Percentiles rank a stretch among this genome's conserved stretches.
phyloP scores from a whole-genome alignment of 352 stramenopile genomes.

The Phytopythium ostracodes region DNA sequence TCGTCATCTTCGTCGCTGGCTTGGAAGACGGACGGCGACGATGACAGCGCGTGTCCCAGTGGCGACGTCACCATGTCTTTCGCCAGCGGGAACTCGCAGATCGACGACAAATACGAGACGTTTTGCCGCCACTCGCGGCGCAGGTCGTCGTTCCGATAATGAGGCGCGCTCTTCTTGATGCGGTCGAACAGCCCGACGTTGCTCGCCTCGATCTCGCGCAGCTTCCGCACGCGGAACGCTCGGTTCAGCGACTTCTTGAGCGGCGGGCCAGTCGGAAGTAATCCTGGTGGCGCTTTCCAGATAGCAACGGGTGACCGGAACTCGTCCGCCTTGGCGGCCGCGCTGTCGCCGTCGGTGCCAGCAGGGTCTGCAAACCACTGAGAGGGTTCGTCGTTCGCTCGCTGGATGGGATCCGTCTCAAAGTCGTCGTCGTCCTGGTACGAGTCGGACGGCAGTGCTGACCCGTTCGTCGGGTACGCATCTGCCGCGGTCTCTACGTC shows the following conservation, averaged over 20 bases:
- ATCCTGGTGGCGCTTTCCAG: constrained; percentile 11
- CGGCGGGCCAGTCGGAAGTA: neutral
- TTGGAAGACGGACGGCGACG: neutral
- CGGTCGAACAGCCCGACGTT: constrained; percentile 52
- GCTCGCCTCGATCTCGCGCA: constrained; percentile 64
- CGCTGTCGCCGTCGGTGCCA: neutral
- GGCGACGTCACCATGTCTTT: constrained; percentile 16
- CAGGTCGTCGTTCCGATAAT: constrained; percentile 61
- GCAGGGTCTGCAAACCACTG: neutral
- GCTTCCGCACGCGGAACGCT: constrained; percentile 40
- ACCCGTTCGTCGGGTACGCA: neutral
- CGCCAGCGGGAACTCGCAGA: constrained; percentile 54
- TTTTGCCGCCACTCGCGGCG: constrained; percentile 65
- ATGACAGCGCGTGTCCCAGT: neutral
- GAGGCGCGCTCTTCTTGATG: constrained; percentile 53
- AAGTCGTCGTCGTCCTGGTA: constrained; percentile 2
- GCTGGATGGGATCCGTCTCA: neutral
- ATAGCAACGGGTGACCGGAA: constrained; percentile 31
- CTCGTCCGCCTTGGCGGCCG: constrained; percentile 46
- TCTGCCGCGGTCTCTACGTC: neutral
- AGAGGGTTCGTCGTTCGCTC: neutral
- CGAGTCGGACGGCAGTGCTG: neutral
- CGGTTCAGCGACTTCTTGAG: constrained; percentile 32
- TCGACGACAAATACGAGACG: constrained; percentile 64
- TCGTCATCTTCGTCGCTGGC: neutral